Evolutionary conservation across 345 rosid genomes (phyloP).

Genomic region (Eucalyptus polybractea): DNA sequence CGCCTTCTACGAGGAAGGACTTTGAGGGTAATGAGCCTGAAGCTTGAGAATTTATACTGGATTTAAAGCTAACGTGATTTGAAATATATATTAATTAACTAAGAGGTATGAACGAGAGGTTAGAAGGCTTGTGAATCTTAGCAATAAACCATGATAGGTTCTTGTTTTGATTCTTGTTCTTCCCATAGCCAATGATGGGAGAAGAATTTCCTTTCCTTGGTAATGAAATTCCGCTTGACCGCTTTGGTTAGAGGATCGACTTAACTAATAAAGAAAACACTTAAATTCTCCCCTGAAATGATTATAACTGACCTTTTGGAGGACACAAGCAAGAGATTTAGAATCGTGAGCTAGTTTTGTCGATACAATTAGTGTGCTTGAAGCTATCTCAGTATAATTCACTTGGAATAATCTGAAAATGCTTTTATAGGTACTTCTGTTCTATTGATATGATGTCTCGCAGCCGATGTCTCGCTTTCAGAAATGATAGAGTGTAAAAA

Average conservation of each 20-base stretch:
- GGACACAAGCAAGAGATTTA: neutral
- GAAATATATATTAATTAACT: neutral
- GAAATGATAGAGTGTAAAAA: neutral
- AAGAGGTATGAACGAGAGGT: neutral
- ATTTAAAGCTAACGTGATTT: slow-evolving; percentile 1
- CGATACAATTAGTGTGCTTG: neutral
- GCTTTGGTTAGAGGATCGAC: slow-evolving; percentile 3
- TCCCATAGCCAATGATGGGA: slow-evolving; percentile 31
- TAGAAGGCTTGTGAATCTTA: neutral
- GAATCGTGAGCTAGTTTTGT: neutral
- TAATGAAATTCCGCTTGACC: slow-evolving; percentile 23
- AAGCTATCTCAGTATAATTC: neutral
- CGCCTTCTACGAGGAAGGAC: neutral
- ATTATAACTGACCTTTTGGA: neutral
- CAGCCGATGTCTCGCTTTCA: neutral
- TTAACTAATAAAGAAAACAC: neutral
- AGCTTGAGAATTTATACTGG: slow-evolving; percentile 22
- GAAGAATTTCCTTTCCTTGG: slow-evolving; percentile 9
- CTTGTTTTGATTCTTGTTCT: slow-evolving; percentile 28
- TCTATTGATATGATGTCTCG: neutral
- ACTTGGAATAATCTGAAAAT: neutral
- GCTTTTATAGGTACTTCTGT: neutral
- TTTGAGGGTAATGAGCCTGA: neutral
- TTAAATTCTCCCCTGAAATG: neutral
- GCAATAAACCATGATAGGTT: neutral